Base-by-base conservation (phyloP, 129 eudicot genomes). In the Artemisia argyi region DNA sequence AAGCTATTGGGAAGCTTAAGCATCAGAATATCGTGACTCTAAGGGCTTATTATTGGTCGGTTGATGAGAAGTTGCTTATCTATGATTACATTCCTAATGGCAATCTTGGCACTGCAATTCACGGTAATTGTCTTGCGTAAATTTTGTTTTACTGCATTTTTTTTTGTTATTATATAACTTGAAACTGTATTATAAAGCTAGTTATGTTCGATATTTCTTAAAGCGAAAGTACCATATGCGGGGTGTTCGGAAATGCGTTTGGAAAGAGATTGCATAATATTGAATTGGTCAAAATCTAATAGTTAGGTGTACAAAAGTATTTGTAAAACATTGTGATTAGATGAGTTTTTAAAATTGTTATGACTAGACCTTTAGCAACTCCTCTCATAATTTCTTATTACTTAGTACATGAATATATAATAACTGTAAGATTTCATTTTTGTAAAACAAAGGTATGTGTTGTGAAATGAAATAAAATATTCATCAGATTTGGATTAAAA, bases 11-110 rank as follows among this genome's bases (percentile, higher is more conserved):
- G 65, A 94, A 88, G 73, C 78, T 94, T 11, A 94, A 82, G 66
- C 99, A 94, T 73, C 91, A 90, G 2, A 94, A 94, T 71, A 81
- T 94, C n/a, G 99, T 88, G 0, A 86, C 96, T 22, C 85, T 94
- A 20, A 73, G 85, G 72, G 99, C 99, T 68, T 94, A 94, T 72
- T 94, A 94, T 60, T 94, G 96, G 96, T 94, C 99, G 7, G 96
- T 90, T 15, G 99, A 94, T 48, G 99, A 94, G 91, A 94, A 94
- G 89, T 85, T 94, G 26, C 96, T 94, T 24, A 86, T 94, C 48
- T 94, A 94, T 73, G 99, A 94, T 46, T 90, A 73, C 68, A 44
- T 86, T 42, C 96, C 92, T 9, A 86, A 90, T 77, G 99, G 97
- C 69, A 88, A 85, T 82, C 96, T 94, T 65, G 76, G 84, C 58